Conservation (phyloP, 148 eudicot species). For the Arbutus unedo region DNA sequence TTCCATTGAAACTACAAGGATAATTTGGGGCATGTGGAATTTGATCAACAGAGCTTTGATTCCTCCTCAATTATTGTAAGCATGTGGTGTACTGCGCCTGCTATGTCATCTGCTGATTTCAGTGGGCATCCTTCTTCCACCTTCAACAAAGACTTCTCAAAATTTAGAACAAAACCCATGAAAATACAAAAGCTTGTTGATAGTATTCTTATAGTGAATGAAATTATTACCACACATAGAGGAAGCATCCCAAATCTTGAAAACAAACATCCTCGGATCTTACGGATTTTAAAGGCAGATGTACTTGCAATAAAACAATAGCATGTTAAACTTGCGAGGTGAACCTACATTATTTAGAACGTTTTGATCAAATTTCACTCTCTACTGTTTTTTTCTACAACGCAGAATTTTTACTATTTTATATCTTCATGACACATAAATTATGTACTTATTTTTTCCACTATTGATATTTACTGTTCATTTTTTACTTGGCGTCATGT, state of each 20-base stretch:
- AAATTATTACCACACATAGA: background rate
- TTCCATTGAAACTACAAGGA: constrained; percentile 12
- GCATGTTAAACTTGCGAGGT: too few relatives aligned
- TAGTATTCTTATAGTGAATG: background rate
- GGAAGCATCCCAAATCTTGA: background rate
- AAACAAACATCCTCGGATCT: constrained; percentile 3
- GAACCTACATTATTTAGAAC: too few relatives aligned
- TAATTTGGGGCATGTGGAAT: background rate
- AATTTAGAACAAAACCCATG: constrained; percentile 4
- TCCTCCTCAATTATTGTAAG: constrained; percentile 75
- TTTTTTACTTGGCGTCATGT: too few relatives aligned
- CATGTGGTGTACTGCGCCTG: constrained; percentile 81
- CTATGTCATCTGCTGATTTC: constrained; percentile 73
- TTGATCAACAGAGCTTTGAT: constrained; percentile 27
- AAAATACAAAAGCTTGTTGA: background rate
- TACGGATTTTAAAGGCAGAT: background rate
- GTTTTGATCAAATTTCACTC: too few relatives aligned
- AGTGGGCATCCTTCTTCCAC: constrained; percentile 91
- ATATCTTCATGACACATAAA: too few relatives aligned
- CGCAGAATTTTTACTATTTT: too few relatives aligned
- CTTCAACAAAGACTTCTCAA: constrained; percentile 32
- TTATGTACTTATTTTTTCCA: too few relatives aligned
- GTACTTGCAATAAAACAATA: too few relatives aligned
- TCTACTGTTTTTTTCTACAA: too few relatives aligned
- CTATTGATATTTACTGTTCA: too few relatives aligned